These are phyloP conservation scores for Diaporthe ampelina DNA, from an alignment of 2,329 filamentous ascomycete species.

Conservation along the genomic window DNA sequence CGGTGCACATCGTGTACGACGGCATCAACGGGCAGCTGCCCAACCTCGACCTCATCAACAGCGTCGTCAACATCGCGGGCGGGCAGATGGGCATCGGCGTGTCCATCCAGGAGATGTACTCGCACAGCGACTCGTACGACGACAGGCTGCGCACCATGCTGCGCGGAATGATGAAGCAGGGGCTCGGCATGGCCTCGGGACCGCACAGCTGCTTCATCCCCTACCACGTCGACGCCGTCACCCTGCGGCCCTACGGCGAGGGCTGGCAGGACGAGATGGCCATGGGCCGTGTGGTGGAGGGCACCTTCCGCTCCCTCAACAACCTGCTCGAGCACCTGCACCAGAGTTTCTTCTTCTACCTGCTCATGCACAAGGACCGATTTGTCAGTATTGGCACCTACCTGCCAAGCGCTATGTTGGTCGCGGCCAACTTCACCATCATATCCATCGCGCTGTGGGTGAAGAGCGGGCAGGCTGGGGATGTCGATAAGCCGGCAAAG, in stretches of 20 bases:
- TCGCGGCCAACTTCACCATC: slow-evolving; percentile 95
- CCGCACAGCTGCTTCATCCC: slow-evolving; percentile 97
- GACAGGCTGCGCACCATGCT: slow-evolving; percentile 91
- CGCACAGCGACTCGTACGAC: slow-evolving; percentile 82
- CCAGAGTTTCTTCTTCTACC: slow-evolving; percentile 99
- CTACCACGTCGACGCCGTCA: slow-evolving; percentile 97
- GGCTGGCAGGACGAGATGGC: slow-evolving; percentile 99
- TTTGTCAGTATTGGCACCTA: slow-evolving; percentile 99
- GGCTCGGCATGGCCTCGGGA: slow-evolving; percentile 88
- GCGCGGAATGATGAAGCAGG: slow-evolving; percentile 92
- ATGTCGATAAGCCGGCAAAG: slow-evolving; percentile 45
- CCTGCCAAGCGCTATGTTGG: slow-evolving; percentile 95
- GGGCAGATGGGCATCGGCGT: slow-evolving; percentile 93
- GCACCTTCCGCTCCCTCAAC: slow-evolving; percentile 92
- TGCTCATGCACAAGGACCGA: slow-evolving; percentile 89
- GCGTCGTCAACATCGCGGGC: slow-evolving; percentile 86
- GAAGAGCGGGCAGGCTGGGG: slow-evolving; percentile 74
- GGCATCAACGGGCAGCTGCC: slow-evolving; percentile 95
- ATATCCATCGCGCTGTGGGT: slow-evolving; percentile 97
- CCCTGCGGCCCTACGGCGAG: slow-evolving; percentile 87
- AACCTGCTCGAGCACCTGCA: slow-evolving; percentile 97
- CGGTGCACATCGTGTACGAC: slow-evolving; percentile 92
- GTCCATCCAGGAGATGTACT: slow-evolving; percentile 87
- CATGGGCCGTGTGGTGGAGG: slow-evolving; percentile 89
- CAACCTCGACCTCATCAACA: slow-evolving; percentile 96